These are phyloP conservation scores for Keithomyces neogunnii DNA, from an alignment of 2,329 filamentous ascomycete species.

Conservation along the genomic window DNA sequence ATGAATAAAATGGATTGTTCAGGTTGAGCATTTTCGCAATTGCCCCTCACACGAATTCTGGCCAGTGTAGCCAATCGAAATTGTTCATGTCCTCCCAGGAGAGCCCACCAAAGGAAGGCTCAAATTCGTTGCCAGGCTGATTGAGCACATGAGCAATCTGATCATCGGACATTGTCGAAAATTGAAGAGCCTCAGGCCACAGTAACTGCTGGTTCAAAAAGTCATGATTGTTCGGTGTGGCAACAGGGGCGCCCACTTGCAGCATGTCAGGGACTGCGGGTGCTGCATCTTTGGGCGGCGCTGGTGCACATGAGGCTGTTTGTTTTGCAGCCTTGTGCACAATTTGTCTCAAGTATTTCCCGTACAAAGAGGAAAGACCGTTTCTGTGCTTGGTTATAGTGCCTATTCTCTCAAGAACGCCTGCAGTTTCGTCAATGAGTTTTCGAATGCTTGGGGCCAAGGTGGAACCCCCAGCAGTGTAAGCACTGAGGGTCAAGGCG, in stretches of 20 bases:
- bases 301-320: constrained; percentile 1
- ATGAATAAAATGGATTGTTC: too few relatives aligned
- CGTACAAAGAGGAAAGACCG: constrained; percentile 50
- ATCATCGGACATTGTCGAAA: constrained; percentile 62
- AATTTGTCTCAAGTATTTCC: constrained; percentile 36
- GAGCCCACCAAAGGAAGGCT: constrained; percentile 44
- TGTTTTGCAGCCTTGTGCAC: constrained; percentile 25
- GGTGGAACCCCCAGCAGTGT: constrained; percentile 46
- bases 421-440: constrained; percentile 59
- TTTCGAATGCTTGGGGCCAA: constrained; percentile 55
- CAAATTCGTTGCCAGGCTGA: constrained; percentile 51
- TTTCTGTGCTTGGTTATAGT: constrained; percentile 57
- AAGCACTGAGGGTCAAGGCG: constrained; percentile 54
- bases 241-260: constrained; percentile 11
- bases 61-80: constrained; percentile 49
- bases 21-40: background rate
- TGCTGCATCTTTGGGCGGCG: constrained; percentile 2
- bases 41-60: constrained; percentile 24
- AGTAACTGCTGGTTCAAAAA: constrained; percentile 23
- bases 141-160: constrained; percentile 60
- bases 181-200: constrained; percentile 47
- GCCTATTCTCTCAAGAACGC: constrained; percentile 61
- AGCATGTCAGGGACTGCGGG: constrained; percentile 7
- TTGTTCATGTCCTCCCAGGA: constrained; percentile 51
- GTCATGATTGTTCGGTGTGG: constrained; percentile 9